Evolutionary conservation across 768 basidiomycete species (phyloP).

Genomic region (Cyathus striatus): DNA sequence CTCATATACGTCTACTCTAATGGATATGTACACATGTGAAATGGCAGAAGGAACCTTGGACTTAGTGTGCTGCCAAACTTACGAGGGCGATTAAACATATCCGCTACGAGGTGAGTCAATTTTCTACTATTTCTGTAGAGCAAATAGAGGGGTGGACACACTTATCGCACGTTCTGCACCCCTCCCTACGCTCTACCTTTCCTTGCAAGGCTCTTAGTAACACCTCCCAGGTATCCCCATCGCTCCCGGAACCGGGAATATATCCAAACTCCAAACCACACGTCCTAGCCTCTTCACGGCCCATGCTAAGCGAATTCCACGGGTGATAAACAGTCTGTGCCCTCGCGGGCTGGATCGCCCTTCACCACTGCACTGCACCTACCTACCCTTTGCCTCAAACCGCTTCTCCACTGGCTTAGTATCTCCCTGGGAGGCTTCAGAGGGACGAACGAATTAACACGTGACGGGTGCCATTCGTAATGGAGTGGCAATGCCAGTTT

Average conservation of each 20-base stretch:
- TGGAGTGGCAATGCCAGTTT: slow-evolving; percentile 72
- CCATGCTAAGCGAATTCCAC: slow-evolving; percentile 91
- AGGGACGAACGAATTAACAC: slow-evolving; percentile 94
- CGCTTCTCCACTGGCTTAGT: slow-evolving; percentile 75
- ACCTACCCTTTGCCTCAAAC: slow-evolving; percentile 46
- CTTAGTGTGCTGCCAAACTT: slow-evolving; percentile 93
- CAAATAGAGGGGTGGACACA: too few species aligned
- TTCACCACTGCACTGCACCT: slow-evolving; percentile 39
- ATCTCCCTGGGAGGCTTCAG: slow-evolving; percentile 89
- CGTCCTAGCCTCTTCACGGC: slow-evolving; percentile 45
- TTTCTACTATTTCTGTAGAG: too few species aligned
- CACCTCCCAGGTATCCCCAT: too few species aligned
- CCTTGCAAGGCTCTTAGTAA: too few species aligned
- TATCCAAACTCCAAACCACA: slow-evolving; percentile 6
- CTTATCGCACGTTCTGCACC: too few species aligned
- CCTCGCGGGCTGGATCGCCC: slow-evolving; percentile 76
- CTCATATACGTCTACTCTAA: slow-evolving; percentile 72
- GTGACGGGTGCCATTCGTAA: slow-evolving; percentile 99
- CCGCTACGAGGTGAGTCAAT: too few species aligned
- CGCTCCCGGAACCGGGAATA: too few species aligned
- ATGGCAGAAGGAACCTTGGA: slow-evolving; percentile 69
- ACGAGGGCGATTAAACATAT: slow-evolving; percentile 95
- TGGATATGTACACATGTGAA: slow-evolving; percentile 86
- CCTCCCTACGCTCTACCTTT: too few species aligned
- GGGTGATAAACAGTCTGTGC: slow-evolving; percentile 97